phyloP scores from a whole-genome alignment of 164 flowering plant genomes.

The Cinnamomum chago region DNA sequence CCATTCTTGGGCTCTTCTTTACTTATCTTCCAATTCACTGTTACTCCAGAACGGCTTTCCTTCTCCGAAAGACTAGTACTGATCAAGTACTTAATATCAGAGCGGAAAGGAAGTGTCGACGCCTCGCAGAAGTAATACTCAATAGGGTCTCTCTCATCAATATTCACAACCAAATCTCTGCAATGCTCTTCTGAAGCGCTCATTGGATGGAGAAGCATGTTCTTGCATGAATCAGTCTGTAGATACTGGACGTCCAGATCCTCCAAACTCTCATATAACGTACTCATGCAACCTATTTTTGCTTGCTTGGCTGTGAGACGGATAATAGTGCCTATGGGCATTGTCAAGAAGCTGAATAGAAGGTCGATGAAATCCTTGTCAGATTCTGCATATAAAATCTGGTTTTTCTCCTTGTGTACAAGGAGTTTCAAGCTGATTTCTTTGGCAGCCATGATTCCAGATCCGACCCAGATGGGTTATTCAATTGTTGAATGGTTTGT shows the following conservation, averaged over 20 bases:
- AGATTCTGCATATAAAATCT: slow-evolving; percentile 8
- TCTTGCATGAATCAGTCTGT: neutral
- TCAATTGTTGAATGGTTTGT: no score
- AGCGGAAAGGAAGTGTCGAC: neutral
- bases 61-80: no score
- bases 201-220: neutral
- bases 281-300: slow-evolving; percentile 1
- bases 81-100: neutral
- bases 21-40: neutral
- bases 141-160: neutral
- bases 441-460: neutral
- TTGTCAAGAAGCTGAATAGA: slow-evolving; percentile 13
- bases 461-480: neutral
- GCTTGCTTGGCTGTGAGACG: neutral
- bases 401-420: slow-evolving; percentile 12
- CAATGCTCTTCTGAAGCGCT: neutral
- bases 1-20: neutral
- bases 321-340: slow-evolving; percentile 3
- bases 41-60: neutral
- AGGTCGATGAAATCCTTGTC: slow-evolving; percentile 12
- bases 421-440: slow-evolving; percentile 10
- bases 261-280: slow-evolving; percentile 4
- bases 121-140: neutral
- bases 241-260: neutral
- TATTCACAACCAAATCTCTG: neutral